Evolutionary conservation across 345 rosid species (phyloP).

Genomic region (Brassica rapa): DNA sequence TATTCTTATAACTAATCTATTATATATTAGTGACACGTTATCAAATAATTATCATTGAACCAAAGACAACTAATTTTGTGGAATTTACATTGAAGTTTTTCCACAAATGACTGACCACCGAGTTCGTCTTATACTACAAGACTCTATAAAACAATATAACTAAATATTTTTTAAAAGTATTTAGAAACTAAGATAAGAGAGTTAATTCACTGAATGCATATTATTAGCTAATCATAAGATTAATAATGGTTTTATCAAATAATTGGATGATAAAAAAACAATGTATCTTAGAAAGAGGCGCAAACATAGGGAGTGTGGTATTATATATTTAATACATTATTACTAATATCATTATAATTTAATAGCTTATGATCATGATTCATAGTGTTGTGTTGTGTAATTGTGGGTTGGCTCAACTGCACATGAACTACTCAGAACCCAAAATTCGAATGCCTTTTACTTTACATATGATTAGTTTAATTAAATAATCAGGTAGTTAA

Average conservation of each 20-base stretch:
- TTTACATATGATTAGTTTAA: slow-evolving; percentile 32
- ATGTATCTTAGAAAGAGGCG: slow-evolving; percentile 38
- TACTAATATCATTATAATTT: neutral
- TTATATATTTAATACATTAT: neutral
- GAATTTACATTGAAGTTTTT: neutral
- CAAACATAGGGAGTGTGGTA: slow-evolving; percentile 33
- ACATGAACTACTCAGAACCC: slow-evolving; percentile 40
- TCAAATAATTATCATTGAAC: slow-evolving; percentile 24
- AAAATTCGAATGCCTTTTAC: slow-evolving; percentile 36
- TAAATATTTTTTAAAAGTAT: neutral
- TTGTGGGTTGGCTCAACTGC: slow-evolving; percentile 50
- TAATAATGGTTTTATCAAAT: slow-evolving; percentile 38
- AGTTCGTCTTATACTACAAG: slow-evolving; percentile 9
- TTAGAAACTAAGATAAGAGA: slow-evolving; percentile 18
- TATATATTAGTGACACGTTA: slow-evolving; percentile 29
- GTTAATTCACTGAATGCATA: slow-evolving; percentile 35
- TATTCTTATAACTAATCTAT: slow-evolving; percentile 21
- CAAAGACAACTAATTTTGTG: slow-evolving; percentile 23
- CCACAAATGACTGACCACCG: neutral
- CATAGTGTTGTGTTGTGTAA: slow-evolving; percentile 40
- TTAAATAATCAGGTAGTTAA: slow-evolving; percentile 29
- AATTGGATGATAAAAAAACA: slow-evolving; percentile 9
- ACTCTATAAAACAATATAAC: neutral
- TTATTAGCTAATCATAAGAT: slow-evolving; percentile 38
- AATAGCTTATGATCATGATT: slow-evolving; percentile 31